Percentiles rank a stretch among this genome's conserved stretches.
These are phyloP conservation scores for Azolla pinnata DNA, from an alignment of 75 land plant species.

Conservation along the genomic window DNA sequence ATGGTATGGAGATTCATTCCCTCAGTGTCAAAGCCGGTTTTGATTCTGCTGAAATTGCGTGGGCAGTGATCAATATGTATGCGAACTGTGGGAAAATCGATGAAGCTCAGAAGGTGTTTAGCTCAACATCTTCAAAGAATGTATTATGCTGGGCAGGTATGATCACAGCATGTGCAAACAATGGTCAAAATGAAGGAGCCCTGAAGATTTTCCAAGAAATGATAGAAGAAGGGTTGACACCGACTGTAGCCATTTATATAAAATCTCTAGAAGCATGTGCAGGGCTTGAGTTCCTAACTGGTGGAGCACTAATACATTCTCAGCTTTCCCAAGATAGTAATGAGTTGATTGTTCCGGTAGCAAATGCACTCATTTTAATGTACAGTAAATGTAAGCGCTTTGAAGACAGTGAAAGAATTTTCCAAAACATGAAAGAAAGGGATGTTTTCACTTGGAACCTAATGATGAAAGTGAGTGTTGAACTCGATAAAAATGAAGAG, in stretches of 20 bases:
- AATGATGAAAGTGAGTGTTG: background rate
- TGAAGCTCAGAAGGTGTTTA: slow-evolving; percentile 1
- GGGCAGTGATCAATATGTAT: slow-evolving; percentile 2
- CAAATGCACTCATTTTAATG: background rate
- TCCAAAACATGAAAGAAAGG: background rate
- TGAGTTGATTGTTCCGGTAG: background rate
- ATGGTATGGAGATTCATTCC: slow-evolving; percentile 7
- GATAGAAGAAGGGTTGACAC: background rate
- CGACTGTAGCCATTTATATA: background rate
- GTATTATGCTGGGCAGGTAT: background rate
- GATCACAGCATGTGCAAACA: background rate
- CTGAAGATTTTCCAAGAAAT: background rate
- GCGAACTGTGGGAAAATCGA: slow-evolving; percentile 12
- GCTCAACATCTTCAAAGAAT: background rate
- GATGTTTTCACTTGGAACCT: background rate
- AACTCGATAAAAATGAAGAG: background rate
- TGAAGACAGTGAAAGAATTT: background rate
- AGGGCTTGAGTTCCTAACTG: background rate
- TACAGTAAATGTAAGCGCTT: background rate
- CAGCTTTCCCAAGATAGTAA: background rate
- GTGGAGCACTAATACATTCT: background rate
- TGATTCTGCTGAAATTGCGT: background rate
- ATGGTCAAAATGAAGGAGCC: background rate
- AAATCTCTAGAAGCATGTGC: background rate
- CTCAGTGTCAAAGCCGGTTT: background rate